Conservation (phyloP, 106 monocot genomes). For the Triglochin maritima region DNA sequence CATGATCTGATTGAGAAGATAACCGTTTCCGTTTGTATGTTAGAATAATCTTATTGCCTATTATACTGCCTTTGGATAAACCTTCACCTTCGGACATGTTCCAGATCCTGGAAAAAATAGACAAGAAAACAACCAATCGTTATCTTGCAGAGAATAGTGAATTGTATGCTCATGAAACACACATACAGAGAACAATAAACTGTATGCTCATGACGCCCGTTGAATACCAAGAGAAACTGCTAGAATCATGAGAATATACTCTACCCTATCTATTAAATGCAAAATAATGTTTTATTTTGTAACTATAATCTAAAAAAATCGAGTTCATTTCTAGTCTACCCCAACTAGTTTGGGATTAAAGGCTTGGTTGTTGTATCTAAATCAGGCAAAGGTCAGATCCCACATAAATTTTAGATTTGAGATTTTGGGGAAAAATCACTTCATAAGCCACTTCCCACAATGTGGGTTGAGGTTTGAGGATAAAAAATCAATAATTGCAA, state of each 20-base stretch:
- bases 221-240: background rate
- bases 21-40: constrained; percentile 14
- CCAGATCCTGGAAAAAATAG: background rate
- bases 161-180: background rate
- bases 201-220: background rate
- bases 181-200: background rate
- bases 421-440: too few relatives aligned
- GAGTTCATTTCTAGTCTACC: too few relatives aligned
- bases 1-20: constrained; percentile 7
- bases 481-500: too few relatives aligned
- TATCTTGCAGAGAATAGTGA: background rate
- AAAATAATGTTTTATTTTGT: background rate
- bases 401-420: too few relatives aligned
- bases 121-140: background rate
- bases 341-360: too few relatives aligned
- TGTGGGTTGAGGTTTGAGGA: too few relatives aligned
- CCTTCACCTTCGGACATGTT: constrained; percentile 4
- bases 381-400: too few relatives aligned
- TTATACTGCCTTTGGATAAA: constrained; percentile 2
- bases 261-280: background rate
- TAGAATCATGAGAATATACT: background rate
- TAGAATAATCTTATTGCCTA: constrained; percentile 6
- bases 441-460: too few relatives aligned
- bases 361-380: too few relatives aligned
- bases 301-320: too few relatives aligned